A percentile compares a stretch with the other conserved stretches of the same genome.
Conservation (phyloP, 257 asterid species). For the Primulina huaijiensis region DNA sequence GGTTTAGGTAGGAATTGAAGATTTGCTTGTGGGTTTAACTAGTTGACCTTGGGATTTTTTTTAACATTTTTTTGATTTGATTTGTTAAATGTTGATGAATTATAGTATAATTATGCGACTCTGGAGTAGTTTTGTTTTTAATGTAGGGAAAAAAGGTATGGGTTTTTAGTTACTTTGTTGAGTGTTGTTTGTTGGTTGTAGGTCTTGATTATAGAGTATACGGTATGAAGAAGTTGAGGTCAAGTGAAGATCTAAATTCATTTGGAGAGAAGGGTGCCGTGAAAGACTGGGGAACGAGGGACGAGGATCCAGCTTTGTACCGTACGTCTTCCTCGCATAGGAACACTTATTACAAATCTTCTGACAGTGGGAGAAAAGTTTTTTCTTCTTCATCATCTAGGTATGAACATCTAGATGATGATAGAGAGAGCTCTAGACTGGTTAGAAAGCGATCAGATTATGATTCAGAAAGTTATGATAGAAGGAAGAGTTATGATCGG, state of each 20-base stretch:
- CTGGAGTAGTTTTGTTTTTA: slow-evolving; percentile 2
- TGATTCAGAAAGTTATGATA: slow-evolving; percentile 61
- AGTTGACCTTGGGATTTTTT: slow-evolving; percentile 25
- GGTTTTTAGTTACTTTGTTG: slow-evolving; percentile 20
- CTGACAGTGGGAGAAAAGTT: slow-evolving; percentile 72
- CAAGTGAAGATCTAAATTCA: slow-evolving; percentile 81
- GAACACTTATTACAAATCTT: slow-evolving; percentile 65
- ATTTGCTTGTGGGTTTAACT: slow-evolving; percentile 17
- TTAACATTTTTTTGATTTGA: slow-evolving; percentile 3
- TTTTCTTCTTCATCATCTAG: slow-evolving; percentile 65
- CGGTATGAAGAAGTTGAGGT: slow-evolving; percentile 80
- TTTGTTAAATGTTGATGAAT: slow-evolving; percentile 23
- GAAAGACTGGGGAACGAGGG: slow-evolving; percentile 88
- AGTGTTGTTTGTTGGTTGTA: slow-evolving; percentile 24
- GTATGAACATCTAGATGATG: slow-evolving; percentile 77
- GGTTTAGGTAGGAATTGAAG: slow-evolving; percentile 11
- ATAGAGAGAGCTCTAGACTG: slow-evolving; percentile 65
- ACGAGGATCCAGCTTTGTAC: slow-evolving; percentile 54
- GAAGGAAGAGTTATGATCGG: slow-evolving; percentile 74
- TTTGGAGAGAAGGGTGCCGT: slow-evolving; percentile 61
- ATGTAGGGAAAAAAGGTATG: slow-evolving; percentile 11
- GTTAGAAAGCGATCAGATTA: slow-evolving; percentile 63
- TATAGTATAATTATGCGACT: not conserved
- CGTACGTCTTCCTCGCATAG: slow-evolving; percentile 67
- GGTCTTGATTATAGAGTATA: slow-evolving; percentile 17